Percentiles rank a stretch among this genome's conserved stretches.
These are phyloP conservation scores for Mallotus japonicus DNA, from an alignment of 441 rosid genomes.

Conservation along the genomic window DNA sequence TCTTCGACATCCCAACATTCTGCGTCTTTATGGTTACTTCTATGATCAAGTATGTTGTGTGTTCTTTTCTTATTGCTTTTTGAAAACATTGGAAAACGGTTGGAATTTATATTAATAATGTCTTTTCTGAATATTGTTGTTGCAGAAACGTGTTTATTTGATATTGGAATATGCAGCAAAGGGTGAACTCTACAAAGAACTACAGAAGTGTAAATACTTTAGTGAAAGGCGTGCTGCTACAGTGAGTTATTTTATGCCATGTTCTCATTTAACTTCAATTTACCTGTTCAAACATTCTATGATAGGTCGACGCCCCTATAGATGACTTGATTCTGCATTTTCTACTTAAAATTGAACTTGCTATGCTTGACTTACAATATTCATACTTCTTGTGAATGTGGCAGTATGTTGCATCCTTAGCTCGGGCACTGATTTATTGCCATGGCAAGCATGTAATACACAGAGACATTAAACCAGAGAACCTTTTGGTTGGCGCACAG, in stretches of 20 bases:
- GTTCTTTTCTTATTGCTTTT: slow-evolving; percentile 1
- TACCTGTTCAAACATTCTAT: neutral
- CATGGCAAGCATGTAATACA: slow-evolving; percentile 98
- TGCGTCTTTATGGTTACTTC: slow-evolving; percentile 91
- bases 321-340: neutral
- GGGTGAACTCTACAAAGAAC: slow-evolving; percentile 92
- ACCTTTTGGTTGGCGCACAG: slow-evolving; percentile 81
- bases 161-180: slow-evolving; percentile 96
- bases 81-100: neutral
- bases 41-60: slow-evolving; percentile 73
- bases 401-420: slow-evolving; percentile 94
- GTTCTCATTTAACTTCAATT: neutral
- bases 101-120: slow-evolving; percentile 11
- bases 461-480: slow-evolving; percentile 97
- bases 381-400: slow-evolving; percentile 25
- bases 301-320: too few species aligned
- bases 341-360: neutral
- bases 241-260: slow-evolving; percentile 42
- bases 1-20: slow-evolving; percentile 83
- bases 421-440: slow-evolving; percentile 94
- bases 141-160: slow-evolving; percentile 92
- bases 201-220: slow-evolving; percentile 89
- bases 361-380: neutral
- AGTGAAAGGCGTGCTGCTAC: slow-evolving; percentile 96
- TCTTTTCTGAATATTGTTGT: slow-evolving; percentile 10